Evolutionary conservation across 2,329 filamentous ascomycete genomes (phyloP), one percentile per base, ranked within the genome.

Genomic region (Trichoderma sp.): DNA sequence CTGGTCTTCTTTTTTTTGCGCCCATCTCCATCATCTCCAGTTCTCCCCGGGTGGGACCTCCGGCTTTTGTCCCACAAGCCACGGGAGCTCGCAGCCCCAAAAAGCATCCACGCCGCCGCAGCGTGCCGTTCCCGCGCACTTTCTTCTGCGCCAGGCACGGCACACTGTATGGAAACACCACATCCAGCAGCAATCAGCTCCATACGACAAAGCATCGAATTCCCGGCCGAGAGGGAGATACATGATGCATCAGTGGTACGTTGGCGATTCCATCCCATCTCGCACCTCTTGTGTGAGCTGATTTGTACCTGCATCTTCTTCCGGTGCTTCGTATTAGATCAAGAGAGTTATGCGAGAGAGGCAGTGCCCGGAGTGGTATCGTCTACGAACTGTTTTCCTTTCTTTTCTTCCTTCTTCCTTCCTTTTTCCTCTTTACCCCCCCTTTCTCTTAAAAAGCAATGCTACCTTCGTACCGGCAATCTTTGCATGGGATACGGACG

Each of bases 61-160:
- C 68, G 68, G 55, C 47, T 31, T 16, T 43, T 66, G 68, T 70
- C 68, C 68, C 68, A 70, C 68, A 61, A 68, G 5, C 31, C 21
- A 58, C 68, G 68, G 68, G 68, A 70, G 68, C 68, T 55, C 62
- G 68, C 68, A 70, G 63, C 47, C 21, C 35, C 57, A 56, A 35
- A 43, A 49, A 63, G 59, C 67, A 63, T 63, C 67, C 67, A 61
- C 59, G 67, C 67, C 66, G 56, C 66, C 67, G 67, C 67, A 65
- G 61, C 68, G 60, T 60, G 56, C 68, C 68, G 68, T 59, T 70
- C 68, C 68, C 63, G 68, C 62, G 63, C 68, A 61, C 52, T 49
- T 49, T 61, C 21, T 52, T 53, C 68, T 33, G 55, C 63, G 63
- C 56, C 68, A 68, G 68, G 62, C 68, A 67, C 62, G 62, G 68